Base-by-base conservation (phyloP, 805 yeast genomes). In the Starmerella lactis-condensi region DNA sequence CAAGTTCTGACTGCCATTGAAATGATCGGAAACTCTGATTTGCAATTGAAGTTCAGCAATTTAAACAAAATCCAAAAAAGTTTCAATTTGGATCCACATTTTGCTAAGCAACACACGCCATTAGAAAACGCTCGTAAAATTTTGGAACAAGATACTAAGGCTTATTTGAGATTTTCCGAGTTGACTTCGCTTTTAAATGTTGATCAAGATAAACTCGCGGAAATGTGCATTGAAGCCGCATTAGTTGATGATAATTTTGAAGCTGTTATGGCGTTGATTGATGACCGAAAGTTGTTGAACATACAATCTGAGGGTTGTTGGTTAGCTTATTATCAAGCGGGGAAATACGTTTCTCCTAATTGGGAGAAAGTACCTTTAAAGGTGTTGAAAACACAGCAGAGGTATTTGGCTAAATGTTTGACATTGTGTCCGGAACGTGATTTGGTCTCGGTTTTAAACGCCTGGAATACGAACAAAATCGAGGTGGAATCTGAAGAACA, bases 241-340 rank as follows among this genome's bases (percentile, higher is more conserved):
- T 56, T 76, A 17, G 68, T 63, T 1, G 68, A 73, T 29, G 55
- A 59, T 36, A 74, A 77, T 48, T 76, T 77, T 41, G 48, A 50
- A 2, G 68, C 58, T 39, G 46, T 56, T 25, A 40, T 42, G 18
- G 28, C 28, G 9, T 26, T 52, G 9, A 45, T 41, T 32, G 54
- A 54, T 12, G 53, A 22, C 11, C 16, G 24, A 12, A 17, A 9
- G 4, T 17, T 17, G 20, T 24, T 25, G 16, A 14, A 59, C 29
- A n/a, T n/a, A n/a, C n/a, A n/a, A 9, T 34, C 42, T n/a, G 26
- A 32, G 3, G 28, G 45, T 11, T 47, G 57, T 6, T 81, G 93
- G 93, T 60, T 71, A 17, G 68, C 77, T 1, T 68, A 75, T 38
- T 74, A 72, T 43, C 92, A 78, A 43, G 71, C 75, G 3, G 76